A percentile compares a stretch with the other conserved stretches of the same genome.
These are phyloP conservation scores for Daldinia vernicosa DNA, from an alignment of 495 filamentous ascomycete species.

Conservation along the genomic window DNA sequence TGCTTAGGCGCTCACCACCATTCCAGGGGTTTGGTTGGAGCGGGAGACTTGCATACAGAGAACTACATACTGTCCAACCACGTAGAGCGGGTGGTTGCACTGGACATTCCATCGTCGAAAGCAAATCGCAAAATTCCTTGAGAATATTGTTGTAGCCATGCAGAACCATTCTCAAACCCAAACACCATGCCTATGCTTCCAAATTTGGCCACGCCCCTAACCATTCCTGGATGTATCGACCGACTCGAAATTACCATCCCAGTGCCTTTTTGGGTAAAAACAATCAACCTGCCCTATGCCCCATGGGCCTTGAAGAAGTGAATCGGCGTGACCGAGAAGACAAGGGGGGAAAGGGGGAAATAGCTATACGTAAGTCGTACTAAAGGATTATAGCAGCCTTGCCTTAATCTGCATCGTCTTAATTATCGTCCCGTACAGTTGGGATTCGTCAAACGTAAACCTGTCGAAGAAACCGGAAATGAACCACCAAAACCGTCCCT, in stretches of 20 bases:
- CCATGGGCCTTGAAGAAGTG: not conserved
- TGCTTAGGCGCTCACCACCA: conserved; percentile 17
- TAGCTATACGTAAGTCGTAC: not conserved
- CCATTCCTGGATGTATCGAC: not conserved
- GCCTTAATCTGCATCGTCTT: not conserved
- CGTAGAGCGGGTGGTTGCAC: not conserved
- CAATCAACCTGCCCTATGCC: not conserved
- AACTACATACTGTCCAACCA: conserved; percentile 19
- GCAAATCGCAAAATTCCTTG: conserved; percentile 11
- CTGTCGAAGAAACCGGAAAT: not conserved
- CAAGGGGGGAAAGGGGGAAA: not conserved
- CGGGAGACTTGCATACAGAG: conserved; percentile 25
- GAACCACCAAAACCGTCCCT: not conserved
- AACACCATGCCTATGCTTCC: conserved; percentile 40
- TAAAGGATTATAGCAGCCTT: not conserved
- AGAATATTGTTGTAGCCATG: conserved; percentile 13
- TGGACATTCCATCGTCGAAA: conserved; percentile 1
- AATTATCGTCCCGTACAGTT: not conserved
- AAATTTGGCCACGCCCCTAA: conserved; percentile 22
- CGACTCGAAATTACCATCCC: conserved; percentile 8
- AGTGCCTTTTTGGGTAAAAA: conserved; percentile 14
- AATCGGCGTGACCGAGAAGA: conserved; percentile 1
- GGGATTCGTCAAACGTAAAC: not conserved
- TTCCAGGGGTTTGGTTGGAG: conserved; percentile 22
- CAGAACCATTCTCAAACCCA: conserved; percentile 11